Conservation (phyloP, 2,329 filamentous ascomycete genomes). For the Sphaerostilbella broomeana region DNA sequence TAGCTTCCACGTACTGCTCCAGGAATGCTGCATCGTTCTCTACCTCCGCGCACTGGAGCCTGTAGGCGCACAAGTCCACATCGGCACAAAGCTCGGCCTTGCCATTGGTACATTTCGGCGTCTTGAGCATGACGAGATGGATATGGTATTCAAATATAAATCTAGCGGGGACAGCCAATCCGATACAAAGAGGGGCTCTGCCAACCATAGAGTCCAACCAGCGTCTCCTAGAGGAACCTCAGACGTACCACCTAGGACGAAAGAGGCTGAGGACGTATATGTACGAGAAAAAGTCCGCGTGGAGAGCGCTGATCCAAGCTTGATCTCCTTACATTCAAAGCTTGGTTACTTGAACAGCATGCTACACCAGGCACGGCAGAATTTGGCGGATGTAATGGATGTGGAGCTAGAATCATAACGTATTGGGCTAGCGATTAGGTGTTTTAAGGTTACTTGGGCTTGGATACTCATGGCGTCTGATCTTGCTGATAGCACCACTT, state of each 20-base stretch:
- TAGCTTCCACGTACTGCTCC: constrained; percentile 66
- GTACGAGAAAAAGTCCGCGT: constrained; percentile 87
- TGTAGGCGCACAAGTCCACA: constrained; percentile 52
- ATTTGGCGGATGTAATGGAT: constrained; percentile 73
- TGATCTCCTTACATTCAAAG: constrained; percentile 80
- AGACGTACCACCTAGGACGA: constrained; percentile 16
- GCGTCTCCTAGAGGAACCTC: constrained; percentile 3
- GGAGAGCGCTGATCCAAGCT: constrained; percentile 79
- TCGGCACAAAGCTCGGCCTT: constrained; percentile 61
- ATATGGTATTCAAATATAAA: constrained; percentile 63
- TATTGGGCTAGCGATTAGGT: background rate
- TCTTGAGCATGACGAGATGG: constrained; percentile 72
- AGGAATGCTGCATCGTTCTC: constrained; percentile 64
- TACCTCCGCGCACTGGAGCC: constrained; percentile 65
- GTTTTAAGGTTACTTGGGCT: constrained; percentile 13
- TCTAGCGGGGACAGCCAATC: constrained; percentile 25
- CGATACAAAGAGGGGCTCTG: constrained; percentile 20
- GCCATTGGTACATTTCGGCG: constrained; percentile 60
- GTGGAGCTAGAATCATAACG: constrained; percentile 30
- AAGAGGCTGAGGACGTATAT: constrained; percentile 54
- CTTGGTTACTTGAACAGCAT: constrained; percentile 70
- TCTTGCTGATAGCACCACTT: background rate
- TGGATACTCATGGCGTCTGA: constrained; percentile 23
- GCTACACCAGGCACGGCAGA: constrained; percentile 61
- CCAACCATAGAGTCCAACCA: constrained; percentile 21